A percentile compares a stretch with the other conserved stretches of the same genome.
phyloP scores from a whole-genome alignment of 164 flowering plant genomes.

The Chimonanthus salicifolius region DNA sequence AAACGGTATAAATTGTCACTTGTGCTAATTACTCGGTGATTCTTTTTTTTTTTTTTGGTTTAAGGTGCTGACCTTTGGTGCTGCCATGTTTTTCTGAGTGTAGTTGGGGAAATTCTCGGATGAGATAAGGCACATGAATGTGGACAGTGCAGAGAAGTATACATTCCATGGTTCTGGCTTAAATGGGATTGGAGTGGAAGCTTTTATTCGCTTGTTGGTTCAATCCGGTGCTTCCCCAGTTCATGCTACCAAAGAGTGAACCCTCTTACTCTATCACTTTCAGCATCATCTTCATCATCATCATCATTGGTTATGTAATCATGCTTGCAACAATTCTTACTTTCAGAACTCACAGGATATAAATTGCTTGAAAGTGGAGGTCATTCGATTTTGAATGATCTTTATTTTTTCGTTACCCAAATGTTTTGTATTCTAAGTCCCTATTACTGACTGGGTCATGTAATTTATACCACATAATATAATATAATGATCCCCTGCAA shows the following conservation, averaged over 20 bases:
- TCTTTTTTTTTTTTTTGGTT: not conserved
- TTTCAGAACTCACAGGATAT: not conserved
- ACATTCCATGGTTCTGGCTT: conserved; percentile 36
- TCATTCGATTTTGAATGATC: not conserved
- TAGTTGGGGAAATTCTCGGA: conserved; percentile 45
- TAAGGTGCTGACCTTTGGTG: conserved; percentile 17
- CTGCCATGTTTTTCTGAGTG: conserved; percentile 3
- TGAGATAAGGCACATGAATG: conserved; percentile 37
- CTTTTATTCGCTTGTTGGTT: conserved; percentile 45
- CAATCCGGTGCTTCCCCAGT: conserved; percentile 66
- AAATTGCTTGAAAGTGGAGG: not conserved
- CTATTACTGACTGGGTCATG: too few species aligned
- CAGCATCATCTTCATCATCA: too few species aligned
- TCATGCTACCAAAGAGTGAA: conserved; percentile 61
- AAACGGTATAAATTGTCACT: conserved; percentile 33
- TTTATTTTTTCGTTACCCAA: not conserved
- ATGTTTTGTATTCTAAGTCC: too few species aligned
- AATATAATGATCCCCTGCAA: too few species aligned
- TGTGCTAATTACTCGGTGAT: not conserved
- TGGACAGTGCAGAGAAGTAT: conserved; percentile 52
- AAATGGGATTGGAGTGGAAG: conserved; percentile 48
- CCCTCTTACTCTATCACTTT: not conserved
- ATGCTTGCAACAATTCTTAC: not conserved
- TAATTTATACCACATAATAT: too few species aligned
- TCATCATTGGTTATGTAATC: not conserved